Base-by-base conservation (phyloP, 2,329 filamentous ascomycete genomes). In the Sporothrix schenckii region DNA sequence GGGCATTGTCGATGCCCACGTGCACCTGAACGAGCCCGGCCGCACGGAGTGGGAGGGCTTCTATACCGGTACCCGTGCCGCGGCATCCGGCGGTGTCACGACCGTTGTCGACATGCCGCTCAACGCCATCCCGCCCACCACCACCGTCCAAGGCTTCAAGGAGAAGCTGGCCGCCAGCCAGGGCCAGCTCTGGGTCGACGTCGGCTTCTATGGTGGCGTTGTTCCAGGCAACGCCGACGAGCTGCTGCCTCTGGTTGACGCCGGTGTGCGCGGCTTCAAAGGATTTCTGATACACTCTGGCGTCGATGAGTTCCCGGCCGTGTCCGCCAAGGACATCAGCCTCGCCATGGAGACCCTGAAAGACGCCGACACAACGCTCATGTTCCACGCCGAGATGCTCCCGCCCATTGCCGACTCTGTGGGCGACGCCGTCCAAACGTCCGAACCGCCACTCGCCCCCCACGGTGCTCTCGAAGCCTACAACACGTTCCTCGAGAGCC, bases 301-400 rank as follows among this genome's bases (percentile, higher is more conserved):
- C 77, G 94, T 97, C 58, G 93, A 97, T 58, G 95, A 99, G 78
- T 99, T 99, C 79, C 95, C 95, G 0, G 93, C 93, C 34, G 90
- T 98, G n/a, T 91, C 91, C 0, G 86, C 92, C 0, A 79, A 81
- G 16, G 95, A 98, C 79, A 91, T 98, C 71, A 84, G 87, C 1
- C 86, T 91, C 52, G 94, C 92, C 56, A 94, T 99, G 87, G 83
- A 84, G 41, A 92, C 91, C 61, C 87, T 99, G 72, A 91, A 92
- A 72, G 89, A 92, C 75, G 87, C 90, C 69, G 87, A 92, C 21
- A 98, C 95, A 2, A 97, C 93, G 0, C 88, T 98, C 76, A 98
- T 99, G 94, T 99, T 99, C 83, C 95, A 99, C 78, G 95, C 95
- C 70, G 95, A 99, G 80, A 98, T 97, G 93, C 90, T 96, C 14